Conservation (phyloP, 129 eudicot species). For the Centrapalus pauciflorus region DNA sequence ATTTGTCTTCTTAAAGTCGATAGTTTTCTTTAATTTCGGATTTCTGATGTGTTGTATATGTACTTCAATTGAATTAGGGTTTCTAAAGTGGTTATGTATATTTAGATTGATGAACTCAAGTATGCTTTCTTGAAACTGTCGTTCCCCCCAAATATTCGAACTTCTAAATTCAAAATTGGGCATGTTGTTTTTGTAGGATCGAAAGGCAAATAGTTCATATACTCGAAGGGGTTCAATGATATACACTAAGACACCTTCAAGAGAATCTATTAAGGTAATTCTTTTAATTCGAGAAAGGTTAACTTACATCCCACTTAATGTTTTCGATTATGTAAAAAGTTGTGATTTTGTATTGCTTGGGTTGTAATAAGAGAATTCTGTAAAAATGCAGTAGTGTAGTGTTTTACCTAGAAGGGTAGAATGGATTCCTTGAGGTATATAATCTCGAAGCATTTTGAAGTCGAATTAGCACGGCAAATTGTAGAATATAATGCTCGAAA, state of each 20-base stretch:
- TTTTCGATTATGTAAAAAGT: neutral
- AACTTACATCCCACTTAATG: neutral
- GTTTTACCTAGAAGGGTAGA: neutral
- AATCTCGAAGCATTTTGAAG: slow-evolving; percentile 11
- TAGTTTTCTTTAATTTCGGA: neutral
- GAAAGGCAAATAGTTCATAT: slow-evolving; percentile 62
- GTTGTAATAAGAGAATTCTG: neutral
- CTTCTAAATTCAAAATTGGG: neutral
- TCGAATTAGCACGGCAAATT: neutral
- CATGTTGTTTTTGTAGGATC: slow-evolving; percentile 51
- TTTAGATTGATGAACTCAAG: neutral
- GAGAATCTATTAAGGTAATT: slow-evolving; percentile 69
- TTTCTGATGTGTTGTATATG: neutral
- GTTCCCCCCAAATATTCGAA: neutral
- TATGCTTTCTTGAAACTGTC: neutral
- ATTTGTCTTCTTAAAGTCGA: neutral
- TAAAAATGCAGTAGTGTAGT: neutral
- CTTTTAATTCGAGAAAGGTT: neutral
- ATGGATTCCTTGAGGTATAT: neutral
- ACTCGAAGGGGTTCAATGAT: slow-evolving; percentile 85
- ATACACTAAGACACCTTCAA: slow-evolving; percentile 86
- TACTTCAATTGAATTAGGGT: slow-evolving; percentile 7
- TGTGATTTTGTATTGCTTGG: slow-evolving; percentile 9
- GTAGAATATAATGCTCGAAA: neutral
- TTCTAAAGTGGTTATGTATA: neutral